A percentile compares a stretch with the other conserved stretches of the same genome.
phyloP scores from a whole-genome alignment of 495 filamentous ascomycete genomes.

The Penicillium ochrochloron region DNA sequence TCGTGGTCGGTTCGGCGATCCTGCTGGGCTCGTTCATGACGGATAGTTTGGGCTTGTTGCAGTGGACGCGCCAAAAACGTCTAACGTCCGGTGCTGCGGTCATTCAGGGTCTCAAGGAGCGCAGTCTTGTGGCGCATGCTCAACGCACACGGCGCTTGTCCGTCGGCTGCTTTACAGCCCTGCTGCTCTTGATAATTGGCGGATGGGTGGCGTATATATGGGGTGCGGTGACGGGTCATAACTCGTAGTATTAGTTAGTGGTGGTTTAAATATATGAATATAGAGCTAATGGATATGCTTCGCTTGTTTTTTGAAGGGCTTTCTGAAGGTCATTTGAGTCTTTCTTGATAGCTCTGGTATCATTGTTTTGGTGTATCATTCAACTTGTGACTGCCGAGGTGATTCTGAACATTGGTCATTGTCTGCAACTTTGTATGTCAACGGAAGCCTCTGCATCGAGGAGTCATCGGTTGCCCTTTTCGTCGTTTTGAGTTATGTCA shows the following conservation, averaged over 20 bases:
- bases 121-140: slow-evolving; percentile 28
- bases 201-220: slow-evolving; percentile 52
- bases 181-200: slow-evolving; percentile 38
- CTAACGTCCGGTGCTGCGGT: slow-evolving; percentile 34
- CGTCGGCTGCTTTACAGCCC: slow-evolving; percentile 33
- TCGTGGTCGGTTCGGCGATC: slow-evolving; percentile 37
- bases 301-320: too few species aligned
- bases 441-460: neutral
- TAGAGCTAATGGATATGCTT: too few species aligned
- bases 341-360: too few species aligned
- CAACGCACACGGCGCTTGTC: slow-evolving; percentile 33
- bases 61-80: slow-evolving; percentile 49
- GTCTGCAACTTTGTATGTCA: neutral
- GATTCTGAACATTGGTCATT: too few species aligned
- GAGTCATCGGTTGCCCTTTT: neutral
- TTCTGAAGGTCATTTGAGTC: too few species aligned
- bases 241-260: slow-evolving; percentile 19
- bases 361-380: too few species aligned
- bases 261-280: too few species aligned
- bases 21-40: slow-evolving; percentile 32
- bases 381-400: too few species aligned
- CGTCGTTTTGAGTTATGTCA: slow-evolving; percentile 2
- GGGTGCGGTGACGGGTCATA: slow-evolving; percentile 47
- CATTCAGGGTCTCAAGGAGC: slow-evolving; percentile 35
- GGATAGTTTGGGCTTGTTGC: slow-evolving; percentile 37